Percentiles rank a stretch among this genome's conserved stretches.
phyloP scores from a whole-genome alignment of 2,329 filamentous ascomycete genomes.

The Trichoderma endophyticum region DNA sequence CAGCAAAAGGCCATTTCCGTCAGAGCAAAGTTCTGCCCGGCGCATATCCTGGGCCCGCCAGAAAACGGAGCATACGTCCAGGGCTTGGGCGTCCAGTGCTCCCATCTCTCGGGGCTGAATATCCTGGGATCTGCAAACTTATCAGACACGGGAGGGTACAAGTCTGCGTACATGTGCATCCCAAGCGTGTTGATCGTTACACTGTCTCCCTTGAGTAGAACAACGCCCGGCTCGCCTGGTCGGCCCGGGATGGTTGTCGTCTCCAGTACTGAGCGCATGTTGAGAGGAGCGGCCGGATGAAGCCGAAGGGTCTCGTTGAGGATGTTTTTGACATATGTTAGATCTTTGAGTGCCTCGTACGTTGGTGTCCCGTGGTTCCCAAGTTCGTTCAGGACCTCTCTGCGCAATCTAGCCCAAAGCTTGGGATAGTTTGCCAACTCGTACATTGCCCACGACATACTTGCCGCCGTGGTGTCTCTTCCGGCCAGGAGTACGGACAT shows the following conservation, averaged over 20 bases:
- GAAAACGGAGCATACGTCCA: slow-evolving; percentile 56
- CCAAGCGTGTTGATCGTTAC: slow-evolving; percentile 49
- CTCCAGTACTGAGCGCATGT: slow-evolving; percentile 53
- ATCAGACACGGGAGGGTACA: slow-evolving; percentile 45
- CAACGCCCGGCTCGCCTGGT: slow-evolving; percentile 36
- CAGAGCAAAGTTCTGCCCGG: slow-evolving; percentile 58
- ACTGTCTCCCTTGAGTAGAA: slow-evolving; percentile 45
- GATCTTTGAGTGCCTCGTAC: slow-evolving; percentile 80
- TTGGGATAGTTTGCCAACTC: slow-evolving; percentile 71
- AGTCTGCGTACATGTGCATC: slow-evolving; percentile 48
- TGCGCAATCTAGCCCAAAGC: slow-evolving; percentile 63
- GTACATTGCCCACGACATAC: slow-evolving; percentile 77
- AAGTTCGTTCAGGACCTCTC: slow-evolving; percentile 65
- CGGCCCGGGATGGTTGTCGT: slow-evolving; percentile 21
- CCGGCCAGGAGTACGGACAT: slow-evolving; percentile 74
- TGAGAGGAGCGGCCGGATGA: slow-evolving; percentile 76
- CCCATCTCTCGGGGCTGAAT: slow-evolving; percentile 52
- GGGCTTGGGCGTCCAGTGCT: slow-evolving; percentile 47
- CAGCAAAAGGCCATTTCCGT: slow-evolving; percentile 53
- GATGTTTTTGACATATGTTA: slow-evolving; percentile 74
- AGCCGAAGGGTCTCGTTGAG: slow-evolving; percentile 75
- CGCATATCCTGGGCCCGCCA: slow-evolving; percentile 51
- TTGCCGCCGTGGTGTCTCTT: slow-evolving; percentile 80
- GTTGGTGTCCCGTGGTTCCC: slow-evolving; percentile 62
- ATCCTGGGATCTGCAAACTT: slow-evolving; percentile 35